A percentile compares a stretch with the other conserved stretches of the same genome.
Evolutionary conservation across 2,329 filamentous ascomycete genomes (phyloP).

Genomic region (Fusarium miscanthi): DNA sequence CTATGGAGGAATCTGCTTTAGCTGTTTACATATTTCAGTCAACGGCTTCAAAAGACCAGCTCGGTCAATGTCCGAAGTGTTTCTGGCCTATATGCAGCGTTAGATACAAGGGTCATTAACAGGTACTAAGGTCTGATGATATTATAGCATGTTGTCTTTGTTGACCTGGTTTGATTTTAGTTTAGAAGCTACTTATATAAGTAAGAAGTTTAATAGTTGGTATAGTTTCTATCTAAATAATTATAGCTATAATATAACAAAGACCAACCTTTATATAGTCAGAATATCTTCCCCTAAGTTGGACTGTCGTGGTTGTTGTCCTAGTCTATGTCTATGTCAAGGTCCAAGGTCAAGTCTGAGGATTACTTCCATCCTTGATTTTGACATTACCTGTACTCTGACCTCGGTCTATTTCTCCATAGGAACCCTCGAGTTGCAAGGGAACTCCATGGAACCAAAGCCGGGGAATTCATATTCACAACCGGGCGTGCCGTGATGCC

Average conservation of each 20-base stretch:
- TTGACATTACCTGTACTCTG: neutral
- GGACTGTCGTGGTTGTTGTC: fast-evolving
- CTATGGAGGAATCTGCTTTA: neutral
- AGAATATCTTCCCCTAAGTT: neutral
- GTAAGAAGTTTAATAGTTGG: neutral
- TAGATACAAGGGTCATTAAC: too few species aligned
- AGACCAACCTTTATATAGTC: too few species aligned
- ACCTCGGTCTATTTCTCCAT: neutral
- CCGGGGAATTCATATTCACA: neutral
- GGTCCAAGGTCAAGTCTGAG: neutral
- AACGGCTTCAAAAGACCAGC: neutral
- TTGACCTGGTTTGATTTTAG: neutral
- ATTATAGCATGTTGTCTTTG: neutral
- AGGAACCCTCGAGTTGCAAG: fast-evolving
- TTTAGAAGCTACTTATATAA: neutral
- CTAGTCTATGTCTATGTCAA: neutral
- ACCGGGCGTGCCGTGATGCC: fast-evolving
- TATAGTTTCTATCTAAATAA: neutral
- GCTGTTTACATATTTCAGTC: too few species aligned
- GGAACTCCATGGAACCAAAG: too few species aligned
- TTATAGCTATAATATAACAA: neutral
- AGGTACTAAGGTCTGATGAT: fast-evolving
- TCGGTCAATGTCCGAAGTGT: neutral
- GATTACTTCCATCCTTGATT: fast-evolving
- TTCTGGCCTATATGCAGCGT: fast-evolving